Conservation (phyloP, 306 rosid species). For the Calophaca sinica region DNA sequence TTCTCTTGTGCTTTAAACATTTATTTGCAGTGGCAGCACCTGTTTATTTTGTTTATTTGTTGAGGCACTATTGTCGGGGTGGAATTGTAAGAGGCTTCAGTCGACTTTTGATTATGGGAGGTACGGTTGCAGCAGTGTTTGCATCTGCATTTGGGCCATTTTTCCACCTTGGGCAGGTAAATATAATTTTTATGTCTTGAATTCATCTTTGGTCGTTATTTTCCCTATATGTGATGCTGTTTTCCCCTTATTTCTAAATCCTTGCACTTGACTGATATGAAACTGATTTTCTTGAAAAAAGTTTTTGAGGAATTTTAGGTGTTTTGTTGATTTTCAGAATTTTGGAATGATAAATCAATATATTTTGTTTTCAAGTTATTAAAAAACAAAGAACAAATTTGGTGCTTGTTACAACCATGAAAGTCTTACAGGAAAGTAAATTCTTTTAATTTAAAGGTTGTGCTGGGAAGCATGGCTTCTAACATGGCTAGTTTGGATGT, state of each 20-base stretch:
- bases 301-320: background rate
- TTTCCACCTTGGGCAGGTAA: conserved; percentile 88
- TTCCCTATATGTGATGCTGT: conserved; percentile 25
- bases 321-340: conserved; percentile 28
- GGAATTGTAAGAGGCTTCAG: conserved; percentile 67
- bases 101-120: conserved; percentile 73
- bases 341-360: conserved; percentile 6
- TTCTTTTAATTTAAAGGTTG: background rate
- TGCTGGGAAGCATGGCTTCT: conserved; percentile 19
- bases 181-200: conserved; percentile 6
- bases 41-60: conserved; percentile 80
- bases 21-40: conserved; percentile 94
- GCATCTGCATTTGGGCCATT: conserved; percentile 85
- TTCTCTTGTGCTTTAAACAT: conserved; percentile 85
- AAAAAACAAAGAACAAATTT: background rate
- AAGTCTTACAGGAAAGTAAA: background rate
- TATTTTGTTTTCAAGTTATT: conserved; percentile 22
- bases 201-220: conserved; percentile 15
- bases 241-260: conserved; percentile 7
- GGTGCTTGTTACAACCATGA: conserved; percentile 12
- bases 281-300: conserved; percentile 19
- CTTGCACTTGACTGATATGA: conserved; percentile 16
- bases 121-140: conserved; percentile 68
- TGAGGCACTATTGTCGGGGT: conserved; percentile 87
- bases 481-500: background rate